Base-by-base conservation (phyloP, 2,329 filamentous ascomycete species). In the Ascochyta clinopodiicola region DNA sequence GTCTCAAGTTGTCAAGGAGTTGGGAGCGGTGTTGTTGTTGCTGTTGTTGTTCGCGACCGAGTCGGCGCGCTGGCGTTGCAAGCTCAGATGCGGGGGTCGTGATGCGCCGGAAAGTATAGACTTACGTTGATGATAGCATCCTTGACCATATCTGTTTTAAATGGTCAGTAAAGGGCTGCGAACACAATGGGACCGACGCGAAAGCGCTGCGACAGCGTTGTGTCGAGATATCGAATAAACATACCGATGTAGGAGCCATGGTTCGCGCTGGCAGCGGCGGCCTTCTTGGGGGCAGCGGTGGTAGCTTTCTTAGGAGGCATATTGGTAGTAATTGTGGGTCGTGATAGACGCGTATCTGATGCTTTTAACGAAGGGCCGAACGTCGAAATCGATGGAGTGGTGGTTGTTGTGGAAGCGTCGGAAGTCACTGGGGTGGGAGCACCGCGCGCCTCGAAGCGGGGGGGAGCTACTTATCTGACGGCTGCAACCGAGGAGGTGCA, bases 71-170 rank as follows among this genome's bases (percentile, higher is more conserved):
- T 65, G 69, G 69, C 68, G 72, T 73, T 72, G 71, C 72, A 67
- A 62, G 51, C 52, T 47, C 58, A 43, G 57, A 62, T 67, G 67
- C 66, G 69, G 69, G 74, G 75, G 70, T 75, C 69, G 60, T 64
- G 63, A 76, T 80, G 80, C 82, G 81, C 82, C 74, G 62, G 71
- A 66, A 70, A 72, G 72, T 75, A 78, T 82, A 71, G 74, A 88
- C 87, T 86, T 78, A 89, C 87, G 78, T 83, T 85, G 72, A 88
- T 77, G 74, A 89, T 87, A 67, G 86, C 87, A 77, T 89, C 86
- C 79, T 88, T 88, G 77, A 89, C 87, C 87, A 89, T 88, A 78
- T 88, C 86, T 88, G 76, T 73, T 72, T 70, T 38, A 65, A 62
- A 66, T 53, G 67, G 81, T 86, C 79, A 86, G 82, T 74, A 83